Conservation (phyloP, 1,284 basidiomycete genomes). For the Schizophyllum commune region DNA sequence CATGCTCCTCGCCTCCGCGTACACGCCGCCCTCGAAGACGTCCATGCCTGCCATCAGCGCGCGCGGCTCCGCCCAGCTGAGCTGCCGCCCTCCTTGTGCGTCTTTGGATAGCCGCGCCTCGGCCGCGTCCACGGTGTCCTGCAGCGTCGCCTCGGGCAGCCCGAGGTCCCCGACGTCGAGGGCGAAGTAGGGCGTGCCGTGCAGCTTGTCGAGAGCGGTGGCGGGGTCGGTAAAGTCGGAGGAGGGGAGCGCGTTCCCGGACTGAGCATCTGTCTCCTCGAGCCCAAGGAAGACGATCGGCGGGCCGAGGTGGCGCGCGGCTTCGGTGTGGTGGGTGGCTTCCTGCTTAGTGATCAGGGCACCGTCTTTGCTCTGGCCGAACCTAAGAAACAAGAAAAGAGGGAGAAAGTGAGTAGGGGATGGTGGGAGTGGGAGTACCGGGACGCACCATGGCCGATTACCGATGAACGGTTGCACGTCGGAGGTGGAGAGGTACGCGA, state of each 20-base stretch:
- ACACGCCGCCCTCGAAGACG: slow-evolving; percentile 60
- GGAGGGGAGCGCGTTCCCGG: slow-evolving; percentile 44
- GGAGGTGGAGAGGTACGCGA: slow-evolving; percentile 47
- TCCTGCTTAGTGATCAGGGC: slow-evolving; percentile 30
- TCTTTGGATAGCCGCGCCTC: background rate
- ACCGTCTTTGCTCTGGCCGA: slow-evolving; percentile 56
- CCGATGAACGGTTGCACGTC: slow-evolving; percentile 50
- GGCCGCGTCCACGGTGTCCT: background rate
- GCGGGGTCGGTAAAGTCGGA: slow-evolving; percentile 50
- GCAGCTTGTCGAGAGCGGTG: slow-evolving; percentile 45
- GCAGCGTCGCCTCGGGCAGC: slow-evolving; percentile 25
- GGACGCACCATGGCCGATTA: slow-evolving; percentile 28
- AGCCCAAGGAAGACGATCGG: slow-evolving; percentile 62
- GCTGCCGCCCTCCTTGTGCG: slow-evolving; percentile 27
- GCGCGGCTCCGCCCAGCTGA: slow-evolving; percentile 67
- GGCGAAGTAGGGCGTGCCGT: slow-evolving; percentile 19
- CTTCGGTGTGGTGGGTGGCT: slow-evolving; percentile 46
- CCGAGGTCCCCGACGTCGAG: slow-evolving; percentile 37
- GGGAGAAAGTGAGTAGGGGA: background rate
- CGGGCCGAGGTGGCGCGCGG: slow-evolving; percentile 51
- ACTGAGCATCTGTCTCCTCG: slow-evolving; percentile 50
- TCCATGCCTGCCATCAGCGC: slow-evolving; percentile 34
- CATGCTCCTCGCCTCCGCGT: slow-evolving; percentile 72
- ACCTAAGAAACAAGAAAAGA: slow-evolving; percentile 16
- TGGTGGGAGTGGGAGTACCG: too few species aligned